phyloP scores from a whole-genome alignment of 2,329 filamentous ascomycete genomes.

The Penicillium sumatraense region DNA sequence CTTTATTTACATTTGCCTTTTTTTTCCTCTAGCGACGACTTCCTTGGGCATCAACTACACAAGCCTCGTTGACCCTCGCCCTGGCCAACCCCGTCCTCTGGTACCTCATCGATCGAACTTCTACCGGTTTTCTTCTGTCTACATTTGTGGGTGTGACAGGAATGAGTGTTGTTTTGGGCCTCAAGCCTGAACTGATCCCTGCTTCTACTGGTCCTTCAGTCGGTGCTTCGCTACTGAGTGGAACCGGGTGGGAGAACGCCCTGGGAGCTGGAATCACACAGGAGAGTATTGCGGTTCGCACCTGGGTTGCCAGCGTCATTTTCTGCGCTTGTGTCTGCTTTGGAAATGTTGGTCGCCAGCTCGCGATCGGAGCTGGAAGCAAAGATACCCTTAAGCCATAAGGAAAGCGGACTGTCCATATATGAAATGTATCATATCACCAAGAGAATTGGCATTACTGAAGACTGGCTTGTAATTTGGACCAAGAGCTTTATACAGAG shows the following conservation, averaged over 20 bases:
- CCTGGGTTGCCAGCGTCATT: constrained; percentile 90
- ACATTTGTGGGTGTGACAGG: constrained; percentile 73
- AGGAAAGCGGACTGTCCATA: background rate
- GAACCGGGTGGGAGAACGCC: constrained; percentile 35
- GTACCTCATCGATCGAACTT: constrained; percentile 93
- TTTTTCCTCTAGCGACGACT: constrained; percentile 70
- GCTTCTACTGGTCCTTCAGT: constrained; percentile 58
- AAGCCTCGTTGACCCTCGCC: constrained; percentile 85
- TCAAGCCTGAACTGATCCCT: constrained; percentile 79
- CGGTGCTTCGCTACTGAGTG: constrained; percentile 32
- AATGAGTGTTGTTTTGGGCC: constrained; percentile 72
- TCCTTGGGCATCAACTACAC: constrained; percentile 92
- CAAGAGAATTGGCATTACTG: too few relatives aligned
- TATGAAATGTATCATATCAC: background rate
- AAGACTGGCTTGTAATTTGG: constrained; percentile 1
- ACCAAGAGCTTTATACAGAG: background rate
- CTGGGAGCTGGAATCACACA: constrained; percentile 44
- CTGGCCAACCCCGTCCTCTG: constrained; percentile 92
- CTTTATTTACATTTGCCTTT: constrained; percentile 13
- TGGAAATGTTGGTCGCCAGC: constrained; percentile 85
- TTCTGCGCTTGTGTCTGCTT: constrained; percentile 97
- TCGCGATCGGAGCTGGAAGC: constrained; percentile 59
- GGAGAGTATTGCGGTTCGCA: constrained; percentile 66
- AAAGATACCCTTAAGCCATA: constrained; percentile 27
- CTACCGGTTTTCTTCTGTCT: constrained; percentile 80